These are phyloP conservation scores for Boletus tylopilopsis DNA, from an alignment of 768 basidiomycete species.

Conservation along the genomic window DNA sequence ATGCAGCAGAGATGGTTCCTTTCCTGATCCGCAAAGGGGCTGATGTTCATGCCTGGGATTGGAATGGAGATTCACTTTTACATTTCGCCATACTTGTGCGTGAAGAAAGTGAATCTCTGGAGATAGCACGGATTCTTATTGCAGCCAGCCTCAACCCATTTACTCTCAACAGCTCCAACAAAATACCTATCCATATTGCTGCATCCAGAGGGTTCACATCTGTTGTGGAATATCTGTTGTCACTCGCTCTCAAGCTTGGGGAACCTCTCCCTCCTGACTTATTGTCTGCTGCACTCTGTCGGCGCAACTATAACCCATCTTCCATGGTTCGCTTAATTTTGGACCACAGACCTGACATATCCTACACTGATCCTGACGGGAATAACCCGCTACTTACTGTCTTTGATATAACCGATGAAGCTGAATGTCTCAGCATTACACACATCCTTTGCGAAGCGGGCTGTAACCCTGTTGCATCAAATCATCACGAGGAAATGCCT, in stretches of 20 bases:
- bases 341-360: not conserved
- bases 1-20: too few species aligned
- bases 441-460: too few species aligned
- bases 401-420: too few species aligned
- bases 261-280: too few species aligned
- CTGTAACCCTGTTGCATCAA: not conserved
- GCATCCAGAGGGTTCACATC: not conserved
- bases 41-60: not conserved
- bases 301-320: too few species aligned
- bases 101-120: not conserved
- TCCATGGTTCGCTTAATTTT: not conserved
- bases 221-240: conserved; percentile 2
- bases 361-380: too few species aligned
- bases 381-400: too few species aligned
- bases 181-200: not conserved
- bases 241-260: not conserved
- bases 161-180: not conserved
- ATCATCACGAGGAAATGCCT: not conserved
- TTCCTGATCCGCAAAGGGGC: conserved; percentile 4
- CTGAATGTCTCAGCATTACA: too few species aligned
- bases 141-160: not conserved
- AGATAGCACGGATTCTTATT: not conserved
- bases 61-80: not conserved
- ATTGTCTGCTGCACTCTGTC: too few species aligned
- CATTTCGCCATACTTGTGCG: not conserved